phyloP scores from a whole-genome alignment of 345 rosid genomes.

The Rhizophora mangle region DNA sequence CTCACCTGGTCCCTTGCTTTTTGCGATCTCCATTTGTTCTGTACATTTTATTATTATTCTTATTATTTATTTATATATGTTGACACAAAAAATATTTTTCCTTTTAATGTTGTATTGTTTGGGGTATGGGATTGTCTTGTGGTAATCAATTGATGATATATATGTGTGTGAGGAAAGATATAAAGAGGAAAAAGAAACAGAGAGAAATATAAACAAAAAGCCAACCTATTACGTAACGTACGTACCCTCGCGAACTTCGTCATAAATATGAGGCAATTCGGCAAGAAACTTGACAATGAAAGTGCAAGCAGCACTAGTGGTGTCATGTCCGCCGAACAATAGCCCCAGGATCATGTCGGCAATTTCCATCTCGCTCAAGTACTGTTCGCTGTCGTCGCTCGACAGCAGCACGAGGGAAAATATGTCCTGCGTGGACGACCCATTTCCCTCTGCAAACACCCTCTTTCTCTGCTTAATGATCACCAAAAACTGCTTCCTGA shows the following conservation, averaged over 20 bases:
- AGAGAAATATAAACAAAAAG: too few species aligned
- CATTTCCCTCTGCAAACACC: constrained; percentile 23
- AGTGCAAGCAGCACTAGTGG: constrained; percentile 38
- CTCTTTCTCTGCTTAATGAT: constrained; percentile 33
- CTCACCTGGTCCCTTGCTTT: too few species aligned
- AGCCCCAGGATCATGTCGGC: constrained; percentile 38
- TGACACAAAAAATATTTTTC: too few species aligned
- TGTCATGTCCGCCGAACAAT: constrained; percentile 42
- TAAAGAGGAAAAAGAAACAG: too few species aligned
- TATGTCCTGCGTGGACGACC: constrained; percentile 26
- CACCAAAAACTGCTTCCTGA: constrained; percentile 30
- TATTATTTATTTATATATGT: too few species aligned
- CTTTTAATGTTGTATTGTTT: too few species aligned
- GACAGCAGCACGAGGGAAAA: constrained; percentile 31
- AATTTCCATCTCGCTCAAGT: constrained; percentile 33
- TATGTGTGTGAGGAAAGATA: too few species aligned
- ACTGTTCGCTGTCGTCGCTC: constrained; percentile 28
- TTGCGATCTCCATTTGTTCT: too few species aligned
- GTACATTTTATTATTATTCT: too few species aligned
- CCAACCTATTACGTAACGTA: too few species aligned
- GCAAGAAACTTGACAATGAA: constrained; percentile 37
- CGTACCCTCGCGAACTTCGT: constrained; percentile 31
- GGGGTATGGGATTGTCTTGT: too few species aligned
- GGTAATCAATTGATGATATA: too few species aligned
- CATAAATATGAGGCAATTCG: constrained; percentile 31